phyloP scores from a whole-genome alignment of 805 yeast genomes.

The Candida ponderosae region DNA sequence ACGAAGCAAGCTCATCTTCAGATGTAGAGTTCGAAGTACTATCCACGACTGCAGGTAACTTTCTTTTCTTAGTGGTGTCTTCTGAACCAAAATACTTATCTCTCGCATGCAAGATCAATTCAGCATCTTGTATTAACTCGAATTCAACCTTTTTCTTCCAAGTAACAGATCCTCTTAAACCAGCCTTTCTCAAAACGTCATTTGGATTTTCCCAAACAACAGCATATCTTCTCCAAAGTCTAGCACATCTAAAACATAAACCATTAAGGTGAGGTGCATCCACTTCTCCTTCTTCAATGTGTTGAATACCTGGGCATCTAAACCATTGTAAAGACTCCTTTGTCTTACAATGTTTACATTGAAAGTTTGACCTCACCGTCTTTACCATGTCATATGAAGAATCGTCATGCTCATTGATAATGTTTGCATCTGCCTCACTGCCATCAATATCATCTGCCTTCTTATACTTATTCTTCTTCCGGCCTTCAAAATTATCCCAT shows the following conservation, averaged over 20 bases:
- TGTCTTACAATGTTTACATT: conserved; percentile 70
- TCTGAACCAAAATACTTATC: background rate
- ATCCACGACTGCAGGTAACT: background rate
- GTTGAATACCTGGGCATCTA: conserved; percentile 55
- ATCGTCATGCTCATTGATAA: conserved; percentile 47
- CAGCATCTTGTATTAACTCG: conserved; percentile 60
- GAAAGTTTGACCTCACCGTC: conserved; percentile 33
- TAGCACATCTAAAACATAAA: conserved; percentile 79
- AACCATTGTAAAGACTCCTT: conserved; percentile 55
- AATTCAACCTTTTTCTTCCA: conserved; percentile 60
- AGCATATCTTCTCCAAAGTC: conserved; percentile 87
- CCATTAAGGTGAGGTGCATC: conserved; percentile 36
- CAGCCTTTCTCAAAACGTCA: conserved; percentile 46
- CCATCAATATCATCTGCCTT: conserved; percentile 11
- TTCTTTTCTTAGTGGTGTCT: conserved; percentile 3
- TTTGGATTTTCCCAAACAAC: conserved; percentile 77
- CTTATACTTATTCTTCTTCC: conserved; percentile 49
- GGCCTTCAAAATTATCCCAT: conserved; percentile 78
- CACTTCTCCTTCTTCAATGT: conserved; percentile 21
- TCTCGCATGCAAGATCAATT: conserved; percentile 41
- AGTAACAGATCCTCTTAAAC: conserved; percentile 36
- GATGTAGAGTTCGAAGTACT: background rate
- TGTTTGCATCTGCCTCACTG: conserved; percentile 13
- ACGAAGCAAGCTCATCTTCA: too few species aligned
- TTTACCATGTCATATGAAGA: conserved; percentile 59